Evolutionary conservation across 192 early-diverging fungal species (phyloP).

Genomic region (Podila epigama): DNA sequence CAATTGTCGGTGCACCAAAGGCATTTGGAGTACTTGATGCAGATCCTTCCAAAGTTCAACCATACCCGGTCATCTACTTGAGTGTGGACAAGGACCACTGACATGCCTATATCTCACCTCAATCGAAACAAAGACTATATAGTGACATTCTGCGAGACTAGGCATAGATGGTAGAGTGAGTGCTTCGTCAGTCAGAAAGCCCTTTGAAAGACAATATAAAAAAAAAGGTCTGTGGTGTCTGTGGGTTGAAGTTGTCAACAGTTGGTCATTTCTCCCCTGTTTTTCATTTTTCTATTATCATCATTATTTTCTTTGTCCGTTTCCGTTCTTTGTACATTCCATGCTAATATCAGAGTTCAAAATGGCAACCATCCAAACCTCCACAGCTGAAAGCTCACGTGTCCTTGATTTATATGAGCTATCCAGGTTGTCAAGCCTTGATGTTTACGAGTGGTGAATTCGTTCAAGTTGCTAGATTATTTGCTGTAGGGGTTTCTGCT

Average conservation of each 20-base stretch:
- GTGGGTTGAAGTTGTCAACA: background rate
- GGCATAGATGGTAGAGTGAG: no score
- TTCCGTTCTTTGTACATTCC: background rate
- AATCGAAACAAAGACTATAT: background rate
- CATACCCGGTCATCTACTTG: slow-evolving; percentile 51
- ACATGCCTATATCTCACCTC: background rate
- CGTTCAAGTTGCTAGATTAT: slow-evolving; percentile 84
- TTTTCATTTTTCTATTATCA: background rate
- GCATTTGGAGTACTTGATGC: slow-evolving; percentile 74
- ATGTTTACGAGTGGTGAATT: slow-evolving; percentile 79
- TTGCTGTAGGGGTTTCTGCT: slow-evolving; percentile 84
- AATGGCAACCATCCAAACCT: slow-evolving; percentile 28
- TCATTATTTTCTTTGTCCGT: background rate
- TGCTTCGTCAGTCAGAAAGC: no score
- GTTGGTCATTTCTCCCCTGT: background rate
- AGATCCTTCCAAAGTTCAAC: slow-evolving; percentile 64
- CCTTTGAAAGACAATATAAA: background rate
- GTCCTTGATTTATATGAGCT: no score
- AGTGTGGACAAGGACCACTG: background rate
- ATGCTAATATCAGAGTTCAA: background rate
- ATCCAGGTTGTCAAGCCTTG: no score
- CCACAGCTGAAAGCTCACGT: slow-evolving; percentile 79
- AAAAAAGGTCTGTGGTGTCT: background rate
- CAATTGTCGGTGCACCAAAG: slow-evolving; percentile 65
- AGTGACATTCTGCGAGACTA: background rate